These are phyloP conservation scores for Cercospora sesami DNA, from an alignment of 2,329 filamentous ascomycete genomes.

Conservation along the genomic window DNA sequence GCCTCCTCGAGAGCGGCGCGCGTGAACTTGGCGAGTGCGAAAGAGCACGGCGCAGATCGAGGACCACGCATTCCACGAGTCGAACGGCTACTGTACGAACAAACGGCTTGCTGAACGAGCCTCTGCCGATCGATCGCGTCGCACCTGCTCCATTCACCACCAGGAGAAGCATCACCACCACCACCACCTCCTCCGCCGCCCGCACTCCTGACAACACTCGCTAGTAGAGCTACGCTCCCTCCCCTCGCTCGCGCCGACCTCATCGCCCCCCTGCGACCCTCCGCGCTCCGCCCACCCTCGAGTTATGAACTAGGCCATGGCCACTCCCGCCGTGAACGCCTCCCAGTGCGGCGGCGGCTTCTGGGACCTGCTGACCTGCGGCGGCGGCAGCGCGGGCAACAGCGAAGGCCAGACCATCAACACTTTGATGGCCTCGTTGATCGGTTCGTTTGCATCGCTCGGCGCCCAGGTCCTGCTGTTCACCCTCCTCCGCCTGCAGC, in stretches of 20 bases:
- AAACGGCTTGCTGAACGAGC: not conserved
- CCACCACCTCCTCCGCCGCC: not conserved
- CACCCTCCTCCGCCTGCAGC: slow-evolving; percentile 71
- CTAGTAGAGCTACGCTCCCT: not conserved
- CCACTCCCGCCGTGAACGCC: slow-evolving; percentile 3
- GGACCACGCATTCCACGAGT: not conserved
- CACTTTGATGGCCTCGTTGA: slow-evolving; percentile 43
- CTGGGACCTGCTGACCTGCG: slow-evolving; percentile 19
- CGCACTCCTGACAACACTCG: not conserved
- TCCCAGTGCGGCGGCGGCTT: slow-evolving; percentile 8
- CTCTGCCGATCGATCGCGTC: not conserved
- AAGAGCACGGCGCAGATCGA: not conserved
- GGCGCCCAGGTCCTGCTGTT: slow-evolving; percentile 64
- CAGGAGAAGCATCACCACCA: not conserved
- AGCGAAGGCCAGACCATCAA: slow-evolving; percentile 37
- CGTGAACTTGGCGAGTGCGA: not conserved
- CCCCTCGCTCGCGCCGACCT: not conserved
- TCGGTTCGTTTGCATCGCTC: slow-evolving; percentile 38
- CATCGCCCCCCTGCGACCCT: not conserved
- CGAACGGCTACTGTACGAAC: not conserved
- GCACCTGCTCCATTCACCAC: not conserved
- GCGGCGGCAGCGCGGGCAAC: slow-evolving; percentile 14
- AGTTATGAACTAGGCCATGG: not conserved
- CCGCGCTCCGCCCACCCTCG: not conserved
- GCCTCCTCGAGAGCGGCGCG: not conserved